Evolutionary conservation across 1,284 basidiomycete genomes (phyloP), one percentile per base, ranked within the genome.

Genomic region (Cutaneotrichosporon arboriforme): DNA sequence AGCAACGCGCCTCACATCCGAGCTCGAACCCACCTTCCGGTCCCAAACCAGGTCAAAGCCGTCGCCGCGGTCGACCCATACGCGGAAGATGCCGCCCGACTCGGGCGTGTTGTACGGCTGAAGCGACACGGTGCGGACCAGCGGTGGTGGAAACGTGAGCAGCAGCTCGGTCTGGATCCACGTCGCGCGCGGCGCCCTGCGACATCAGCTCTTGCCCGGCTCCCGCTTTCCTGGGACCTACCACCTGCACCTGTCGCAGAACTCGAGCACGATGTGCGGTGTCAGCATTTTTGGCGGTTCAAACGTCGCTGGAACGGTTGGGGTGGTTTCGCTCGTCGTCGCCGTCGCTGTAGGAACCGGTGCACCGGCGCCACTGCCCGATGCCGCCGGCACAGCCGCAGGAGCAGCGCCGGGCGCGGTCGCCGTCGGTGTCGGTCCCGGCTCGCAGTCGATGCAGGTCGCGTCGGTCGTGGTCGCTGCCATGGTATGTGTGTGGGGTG

Each of bases 121-220:
- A 52, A 93, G 77, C 8, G 84, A 81, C 49, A 91, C 83, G 34
- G 81, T 78, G 35, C 77, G 78, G 40, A 94, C 72, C 1, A 75
- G 68, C 0, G 88, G 87, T 17, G 86, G 81, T 2, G 89, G 85
- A 72, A 94, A 94, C 1, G 90, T 93, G 45, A 94, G 74, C 65
- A 91, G 82, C 18, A 94, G 80, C 65, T 94, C 90, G 0, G 90
- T 94, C 56, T 88, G 86, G 4, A 84, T 81, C 90, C 90, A 94
- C 13, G 82, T 83, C 35, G 90, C 90, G 65, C 90, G 81, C 61
- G 74, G 73, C 46, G 74, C 68, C 71, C 70, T 73, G 57, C n/a
- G n/a, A 4, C n/a, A 31, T 85, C 87, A 62, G 20, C 22, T 43
- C 46, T 8, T 7, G 7, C 20, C 17, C 18, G 20, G 17, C 39